Evolutionary conservation across 306 rosid genomes (phyloP), one percentile per base, ranked within the genome.

Genomic region (Prunus campanulata): DNA sequence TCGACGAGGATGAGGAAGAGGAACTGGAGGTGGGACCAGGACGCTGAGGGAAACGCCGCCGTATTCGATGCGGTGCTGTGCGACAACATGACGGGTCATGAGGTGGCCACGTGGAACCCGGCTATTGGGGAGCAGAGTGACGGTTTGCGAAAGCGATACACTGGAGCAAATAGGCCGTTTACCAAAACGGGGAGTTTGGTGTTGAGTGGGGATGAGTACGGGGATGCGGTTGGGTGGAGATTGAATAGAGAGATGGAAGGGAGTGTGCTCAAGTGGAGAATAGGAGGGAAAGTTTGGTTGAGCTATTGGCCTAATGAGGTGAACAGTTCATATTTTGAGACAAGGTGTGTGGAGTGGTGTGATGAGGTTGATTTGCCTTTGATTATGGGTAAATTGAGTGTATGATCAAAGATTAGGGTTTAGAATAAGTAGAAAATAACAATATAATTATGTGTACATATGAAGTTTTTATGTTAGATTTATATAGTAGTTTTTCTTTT

Each of bases 331-430:
- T 83, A 81, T 74, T 77, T 59, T 79, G 97, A 94, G 83, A 90
- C 98, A 0, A 87, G 98, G 83, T 84, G 68, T 52, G 86, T 92
- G 18, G 93, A 94, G 72, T 90, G 97, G 98, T 94, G 97, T 29
- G 97, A 94, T 71, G 98, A 94, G 86, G 98, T 94, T 81, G 98
- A 94, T 82, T 82, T 94, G 91, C 98, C 98, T 75, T 81, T 94
- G 15, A 85, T 94, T 76, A 88, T 69, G 46, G 72, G 47, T n/a
- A 88, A 91, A 75, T 29, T 54, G 22, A 74, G 18, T 51, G 29
- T 12, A 1, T 79, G 71, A 79, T 18, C 44, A 24, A 14, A 25
- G 11, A 20, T 13, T 13, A 3, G 4, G 12, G 12, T 48, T 47
- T 48, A 48, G 15, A 48, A 48, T 48, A 48, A 48, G 51, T 11